Percentiles rank a stretch among this genome's conserved stretches.
These are phyloP conservation scores for Aethionema arabicum DNA, from an alignment of 345 rosid species.

Conservation along the genomic window DNA sequence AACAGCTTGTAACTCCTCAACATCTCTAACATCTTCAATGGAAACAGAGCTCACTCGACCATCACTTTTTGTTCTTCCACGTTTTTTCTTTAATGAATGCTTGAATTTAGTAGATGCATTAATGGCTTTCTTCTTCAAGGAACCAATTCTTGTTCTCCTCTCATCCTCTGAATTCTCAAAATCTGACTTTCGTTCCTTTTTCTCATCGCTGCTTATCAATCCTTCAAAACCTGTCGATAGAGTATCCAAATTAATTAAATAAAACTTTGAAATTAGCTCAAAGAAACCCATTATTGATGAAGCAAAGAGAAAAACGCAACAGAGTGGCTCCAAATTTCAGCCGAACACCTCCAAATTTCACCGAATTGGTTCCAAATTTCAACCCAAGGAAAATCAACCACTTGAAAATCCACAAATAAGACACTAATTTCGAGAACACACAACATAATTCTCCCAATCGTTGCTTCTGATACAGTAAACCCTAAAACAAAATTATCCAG, in stretches of 20 bases:
- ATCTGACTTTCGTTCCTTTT: constrained; percentile 89
- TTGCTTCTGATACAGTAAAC: constrained; percentile 25
- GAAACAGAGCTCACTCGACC: constrained; percentile 93
- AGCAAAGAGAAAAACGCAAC: constrained; percentile 12
- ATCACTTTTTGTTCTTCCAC: constrained; percentile 76
- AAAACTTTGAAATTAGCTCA: no score
- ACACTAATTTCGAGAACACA: neutral
- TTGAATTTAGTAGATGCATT: constrained; percentile 84
- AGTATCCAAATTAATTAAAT: no score
- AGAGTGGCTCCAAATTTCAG: neutral
- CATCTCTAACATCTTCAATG: constrained; percentile 91
- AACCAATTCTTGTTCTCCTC: constrained; percentile 88
- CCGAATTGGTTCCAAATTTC: neutral
- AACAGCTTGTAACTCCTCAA: constrained; percentile 80
- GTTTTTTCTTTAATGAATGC: constrained; percentile 89
- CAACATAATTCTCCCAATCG: neutral
- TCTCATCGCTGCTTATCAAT: constrained; percentile 79
- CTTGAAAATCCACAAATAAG: neutral
- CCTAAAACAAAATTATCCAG: constrained; percentile 25
- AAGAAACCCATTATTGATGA: constrained; percentile 15
- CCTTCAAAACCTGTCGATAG: constrained; percentile 79
- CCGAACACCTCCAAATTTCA: constrained; percentile 5
- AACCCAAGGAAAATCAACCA: neutral
- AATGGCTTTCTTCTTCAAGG: constrained; percentile 88
- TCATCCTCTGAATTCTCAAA: constrained; percentile 99